Percentiles rank a stretch among this genome's conserved stretches.
Conservation (phyloP, 2,329 filamentous ascomycete genomes). For the Cladosporium austrohemisphaericum region DNA sequence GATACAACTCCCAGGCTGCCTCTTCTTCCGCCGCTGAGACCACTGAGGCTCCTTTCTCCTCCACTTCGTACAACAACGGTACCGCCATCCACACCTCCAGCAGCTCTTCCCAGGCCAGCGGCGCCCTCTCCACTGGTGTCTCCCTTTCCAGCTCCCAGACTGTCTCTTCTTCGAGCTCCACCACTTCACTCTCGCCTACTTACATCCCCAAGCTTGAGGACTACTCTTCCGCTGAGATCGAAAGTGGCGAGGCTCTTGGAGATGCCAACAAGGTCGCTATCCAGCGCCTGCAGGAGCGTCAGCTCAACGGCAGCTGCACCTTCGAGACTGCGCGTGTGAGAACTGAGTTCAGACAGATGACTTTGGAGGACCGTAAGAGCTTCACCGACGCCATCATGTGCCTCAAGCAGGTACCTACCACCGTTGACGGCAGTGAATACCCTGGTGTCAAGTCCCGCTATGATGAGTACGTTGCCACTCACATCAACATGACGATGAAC, state of each 20-base stretch:
- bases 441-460: constrained; percentile 21
- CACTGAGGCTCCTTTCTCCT: constrained; percentile 1
- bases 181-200: background rate
- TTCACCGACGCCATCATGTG: constrained; percentile 20
- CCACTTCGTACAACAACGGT: constrained; percentile 8
- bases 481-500: constrained; percentile 18
- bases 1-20: background rate
- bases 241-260: constrained; percentile 1
- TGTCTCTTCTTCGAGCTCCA: background rate
- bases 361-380: constrained; percentile 15
- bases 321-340: constrained; percentile 16
- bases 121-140: background rate
- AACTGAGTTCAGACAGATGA: constrained; percentile 16
- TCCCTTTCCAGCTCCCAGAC: background rate
- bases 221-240: constrained; percentile 2
- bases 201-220: constrained; percentile 3
- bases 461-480: constrained; percentile 22
- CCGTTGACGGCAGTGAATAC: background rate
- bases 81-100: constrained; percentile 3
- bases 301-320: constrained; percentile 13
- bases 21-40: background rate
- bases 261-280: constrained; percentile 1
- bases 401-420: constrained; percentile 16
- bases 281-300: constrained; percentile 3
- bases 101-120: background rate